Conservation (phyloP, 2,329 filamentous ascomycete genomes). For the Myriangium duriaei region DNA sequence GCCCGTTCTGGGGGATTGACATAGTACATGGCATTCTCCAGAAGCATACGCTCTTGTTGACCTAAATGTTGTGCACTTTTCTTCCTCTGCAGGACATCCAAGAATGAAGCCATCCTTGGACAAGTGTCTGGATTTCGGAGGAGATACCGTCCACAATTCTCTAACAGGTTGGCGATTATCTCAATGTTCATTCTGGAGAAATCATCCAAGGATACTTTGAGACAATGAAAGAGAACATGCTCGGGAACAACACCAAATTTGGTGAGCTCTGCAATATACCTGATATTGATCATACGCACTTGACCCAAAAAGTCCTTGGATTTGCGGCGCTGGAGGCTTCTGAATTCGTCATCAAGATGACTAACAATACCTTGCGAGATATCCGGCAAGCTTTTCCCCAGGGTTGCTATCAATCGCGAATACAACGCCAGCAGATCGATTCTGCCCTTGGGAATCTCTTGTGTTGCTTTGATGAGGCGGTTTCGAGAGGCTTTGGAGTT, state of each 20-base stretch:
- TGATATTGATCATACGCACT: constrained; percentile 84
- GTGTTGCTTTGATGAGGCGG: constrained; percentile 79
- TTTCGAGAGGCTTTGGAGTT: constrained; percentile 98
- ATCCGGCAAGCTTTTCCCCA: constrained; percentile 88
- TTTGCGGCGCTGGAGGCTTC: constrained; percentile 89
- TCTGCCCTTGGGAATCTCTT: constrained; percentile 88
- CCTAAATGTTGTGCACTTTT: constrained; percentile 92
- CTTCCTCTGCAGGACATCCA: constrained; percentile 91
- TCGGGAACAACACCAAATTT: constrained; percentile 98
- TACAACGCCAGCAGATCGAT: constrained; percentile 84
- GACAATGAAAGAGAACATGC: constrained; percentile 96
- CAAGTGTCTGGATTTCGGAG: constrained; percentile 86
- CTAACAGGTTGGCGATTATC: constrained; percentile 88
- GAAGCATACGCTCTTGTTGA: constrained; percentile 92
- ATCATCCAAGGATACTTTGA: constrained; percentile 94
- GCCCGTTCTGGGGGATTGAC: constrained; percentile 89
- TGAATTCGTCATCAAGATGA: constrained; percentile 91
- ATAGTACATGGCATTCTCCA: constrained; percentile 96
- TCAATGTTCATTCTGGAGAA: constrained; percentile 99
- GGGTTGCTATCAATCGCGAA: constrained; percentile 81
- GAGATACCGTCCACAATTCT: constrained; percentile 91
- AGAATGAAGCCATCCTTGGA: constrained; percentile 82
- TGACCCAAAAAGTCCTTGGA: constrained; percentile 95
- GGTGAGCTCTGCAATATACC: constrained; percentile 93
- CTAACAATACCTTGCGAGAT: constrained; percentile 83